phyloP scores from a whole-genome alignment of 495 filamentous ascomycete genomes.

The Penicillium samsonianum region DNA sequence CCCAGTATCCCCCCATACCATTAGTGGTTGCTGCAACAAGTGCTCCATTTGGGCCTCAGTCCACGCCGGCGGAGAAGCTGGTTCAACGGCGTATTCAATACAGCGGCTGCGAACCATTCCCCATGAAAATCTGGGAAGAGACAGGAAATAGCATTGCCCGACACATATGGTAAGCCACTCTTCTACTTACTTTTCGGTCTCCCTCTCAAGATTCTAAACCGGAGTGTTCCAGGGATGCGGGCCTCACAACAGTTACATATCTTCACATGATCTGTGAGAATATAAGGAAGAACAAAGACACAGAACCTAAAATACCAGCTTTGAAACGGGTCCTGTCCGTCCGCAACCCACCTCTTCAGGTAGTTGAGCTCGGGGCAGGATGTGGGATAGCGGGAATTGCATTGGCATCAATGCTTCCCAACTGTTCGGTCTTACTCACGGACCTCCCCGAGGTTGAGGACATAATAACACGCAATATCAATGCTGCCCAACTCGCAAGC shows the following conservation, averaged over 20 bases:
- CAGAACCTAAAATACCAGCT: slow-evolving; percentile 19
- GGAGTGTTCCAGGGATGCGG: slow-evolving; percentile 61
- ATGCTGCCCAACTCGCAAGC: slow-evolving; percentile 39
- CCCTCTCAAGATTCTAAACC: slow-evolving; percentile 15
- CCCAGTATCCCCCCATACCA: slow-evolving; percentile 26
- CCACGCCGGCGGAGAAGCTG: slow-evolving; percentile 44
- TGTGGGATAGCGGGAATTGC: slow-evolving; percentile 83
- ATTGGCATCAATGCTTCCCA: slow-evolving; percentile 59
- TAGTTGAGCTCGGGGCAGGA: slow-evolving; percentile 80
- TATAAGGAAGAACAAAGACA: slow-evolving; percentile 13
- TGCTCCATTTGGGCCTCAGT: slow-evolving; percentile 43
- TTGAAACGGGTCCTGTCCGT: slow-evolving; percentile 32
- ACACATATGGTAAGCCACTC: slow-evolving; percentile 76
- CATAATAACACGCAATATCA: slow-evolving; percentile 58
- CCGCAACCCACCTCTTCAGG: slow-evolving; percentile 43
- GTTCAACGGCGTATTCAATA: slow-evolving; percentile 55
- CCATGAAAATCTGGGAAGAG: slow-evolving; percentile 73
- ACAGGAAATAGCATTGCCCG: slow-evolving; percentile 93
- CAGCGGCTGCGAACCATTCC: slow-evolving; percentile 21
- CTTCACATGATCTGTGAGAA: slow-evolving; percentile 15
- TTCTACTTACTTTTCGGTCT: slow-evolving; percentile 21
- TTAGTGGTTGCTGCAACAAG: slow-evolving; percentile 60
- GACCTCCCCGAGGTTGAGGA: slow-evolving; percentile 79
- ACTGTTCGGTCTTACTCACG: slow-evolving; percentile 67
- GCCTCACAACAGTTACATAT: slow-evolving; percentile 56